Evolutionary conservation across 2,329 filamentous ascomycete genomes (phyloP).

Genomic region (Penicillium sp.): DNA sequence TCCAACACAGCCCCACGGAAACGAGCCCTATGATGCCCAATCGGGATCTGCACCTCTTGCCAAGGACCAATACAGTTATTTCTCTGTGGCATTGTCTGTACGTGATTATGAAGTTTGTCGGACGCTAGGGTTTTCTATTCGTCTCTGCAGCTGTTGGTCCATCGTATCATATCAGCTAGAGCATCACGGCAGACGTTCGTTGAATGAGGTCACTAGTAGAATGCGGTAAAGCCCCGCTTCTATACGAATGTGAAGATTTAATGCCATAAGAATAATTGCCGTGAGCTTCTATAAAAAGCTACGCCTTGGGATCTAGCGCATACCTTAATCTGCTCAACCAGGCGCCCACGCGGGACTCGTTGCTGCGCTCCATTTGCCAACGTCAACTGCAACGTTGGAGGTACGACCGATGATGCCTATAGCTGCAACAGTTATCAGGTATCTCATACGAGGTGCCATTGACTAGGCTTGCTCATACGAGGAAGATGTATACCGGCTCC

Average conservation of each 20-base stretch:
- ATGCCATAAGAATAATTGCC: not conserved
- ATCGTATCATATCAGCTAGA: not conserved
- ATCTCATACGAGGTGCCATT: not conserved
- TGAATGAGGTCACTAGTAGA: not conserved
- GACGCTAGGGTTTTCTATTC: too few species aligned
- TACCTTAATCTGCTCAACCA: not conserved
- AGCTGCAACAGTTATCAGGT: too few species aligned
- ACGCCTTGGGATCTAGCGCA: not conserved
- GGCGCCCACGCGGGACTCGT: not conserved
- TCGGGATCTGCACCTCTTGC: not conserved
- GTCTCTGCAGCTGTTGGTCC: not conserved
- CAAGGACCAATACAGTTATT: not conserved
- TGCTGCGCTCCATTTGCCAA: not conserved
- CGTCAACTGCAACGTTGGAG: too few species aligned
- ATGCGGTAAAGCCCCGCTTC: not conserved
- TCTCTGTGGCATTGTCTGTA: not conserved
- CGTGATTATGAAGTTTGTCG: too few species aligned
- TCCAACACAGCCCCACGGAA: not conserved
- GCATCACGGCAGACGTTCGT: not conserved
- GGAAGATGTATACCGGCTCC: not conserved
- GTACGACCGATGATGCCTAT: too few species aligned
- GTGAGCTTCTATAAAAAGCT: not conserved
- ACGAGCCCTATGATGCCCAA: not conserved
- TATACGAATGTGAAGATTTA: not conserved
- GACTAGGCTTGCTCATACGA: not conserved